Evolutionary conservation across 768 basidiomycete genomes (phyloP), one percentile per base, ranked within the genome.

Genomic region (Xerocomellus dryophilus): DNA sequence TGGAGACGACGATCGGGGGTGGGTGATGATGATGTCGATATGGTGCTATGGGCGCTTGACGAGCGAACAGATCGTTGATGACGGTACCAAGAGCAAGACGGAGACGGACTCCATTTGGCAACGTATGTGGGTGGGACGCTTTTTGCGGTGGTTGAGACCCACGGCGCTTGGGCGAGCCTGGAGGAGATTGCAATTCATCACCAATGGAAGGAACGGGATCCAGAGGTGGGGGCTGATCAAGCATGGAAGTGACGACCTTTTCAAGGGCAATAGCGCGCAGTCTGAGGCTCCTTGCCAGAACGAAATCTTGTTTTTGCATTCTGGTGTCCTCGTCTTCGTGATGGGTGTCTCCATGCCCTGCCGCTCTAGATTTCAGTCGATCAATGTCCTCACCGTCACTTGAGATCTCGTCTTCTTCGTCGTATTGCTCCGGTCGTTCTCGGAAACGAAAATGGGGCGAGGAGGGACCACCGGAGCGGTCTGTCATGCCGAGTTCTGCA

Each of bases 401-500:
- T 17, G 71, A 72, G 4, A 74, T 71, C 53, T 88, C 84, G 18
- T 87, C 85, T 12, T 88, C 86, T 64, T 89, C 87, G 56, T 88
- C 85, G 60, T 83, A 90, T 52, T 83, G 84, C 62, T 93, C 89
- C 38, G 87, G 86, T 11, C 87, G 78, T 57, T 80, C 76, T 35
- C 88, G 78, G 66, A 85, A 81, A n/a, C 66, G 61, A 61, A 85
- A 85, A 57, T 86, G 79, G 7, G 78, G 63, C 1, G 84, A 80
- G 1, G 79, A 75, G 4, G 82, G 77, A 2, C 86, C 88, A 7
- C 88, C 88, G 0, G 88, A 84, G 53, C 82, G 85, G 69, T 90
- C 88, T 7, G 86, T 85, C 89, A 92, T 91, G 34, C 87, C 88
- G 11, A 93, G 80, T 69, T 92, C 90, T 49, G 89, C 88, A 29